Evolutionary conservation across 2,329 filamentous ascomycete species (phyloP).

Genomic region (Exophiala sp.): DNA sequence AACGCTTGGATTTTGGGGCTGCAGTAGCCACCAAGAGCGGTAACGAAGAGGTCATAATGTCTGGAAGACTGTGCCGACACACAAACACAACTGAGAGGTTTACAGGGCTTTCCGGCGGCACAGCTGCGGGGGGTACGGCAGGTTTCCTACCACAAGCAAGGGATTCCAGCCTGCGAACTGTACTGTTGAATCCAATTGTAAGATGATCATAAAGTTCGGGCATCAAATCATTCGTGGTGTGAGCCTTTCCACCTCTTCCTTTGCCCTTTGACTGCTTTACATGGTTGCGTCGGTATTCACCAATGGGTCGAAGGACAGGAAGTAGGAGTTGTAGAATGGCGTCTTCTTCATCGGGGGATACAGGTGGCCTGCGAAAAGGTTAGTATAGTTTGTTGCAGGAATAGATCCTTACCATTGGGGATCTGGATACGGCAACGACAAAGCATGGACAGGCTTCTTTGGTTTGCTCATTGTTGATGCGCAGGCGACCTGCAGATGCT

Average conservation of each 20-base stretch:
- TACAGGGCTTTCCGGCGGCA: not conserved
- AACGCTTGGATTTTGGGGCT: constrained; percentile 9
- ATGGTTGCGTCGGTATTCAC: constrained; percentile 36
- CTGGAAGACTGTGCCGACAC: constrained; percentile 20
- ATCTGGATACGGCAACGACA: constrained; percentile 23
- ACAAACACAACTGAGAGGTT: constrained; percentile 20
- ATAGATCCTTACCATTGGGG: constrained; percentile 17
- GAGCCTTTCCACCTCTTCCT: constrained; percentile 12
- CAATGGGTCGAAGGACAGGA: constrained; percentile 33
- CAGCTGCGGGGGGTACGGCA: constrained; percentile 3
- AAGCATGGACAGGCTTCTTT: constrained; percentile 18
- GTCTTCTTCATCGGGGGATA: constrained; percentile 13
- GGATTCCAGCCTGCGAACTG: constrained; percentile 39
- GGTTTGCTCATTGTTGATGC: constrained; percentile 14
- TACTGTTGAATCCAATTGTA: constrained; percentile 42
- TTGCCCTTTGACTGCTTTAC: constrained; percentile 36
- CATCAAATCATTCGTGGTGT: constrained; percentile 18
- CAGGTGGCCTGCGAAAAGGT: constrained; percentile 13
- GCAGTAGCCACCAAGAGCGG: constrained; percentile 20
- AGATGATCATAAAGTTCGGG: constrained; percentile 34
- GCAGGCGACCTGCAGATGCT: not conserved
- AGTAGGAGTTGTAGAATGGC: constrained; percentile 19
- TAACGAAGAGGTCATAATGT: constrained; percentile 21
- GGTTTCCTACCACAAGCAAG: constrained; percentile 29
- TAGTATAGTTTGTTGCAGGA: not conserved